A percentile compares a stretch with the other conserved stretches of the same genome.
Conservation (phyloP, 306 rosid species). For the Myrica gale region DNA sequence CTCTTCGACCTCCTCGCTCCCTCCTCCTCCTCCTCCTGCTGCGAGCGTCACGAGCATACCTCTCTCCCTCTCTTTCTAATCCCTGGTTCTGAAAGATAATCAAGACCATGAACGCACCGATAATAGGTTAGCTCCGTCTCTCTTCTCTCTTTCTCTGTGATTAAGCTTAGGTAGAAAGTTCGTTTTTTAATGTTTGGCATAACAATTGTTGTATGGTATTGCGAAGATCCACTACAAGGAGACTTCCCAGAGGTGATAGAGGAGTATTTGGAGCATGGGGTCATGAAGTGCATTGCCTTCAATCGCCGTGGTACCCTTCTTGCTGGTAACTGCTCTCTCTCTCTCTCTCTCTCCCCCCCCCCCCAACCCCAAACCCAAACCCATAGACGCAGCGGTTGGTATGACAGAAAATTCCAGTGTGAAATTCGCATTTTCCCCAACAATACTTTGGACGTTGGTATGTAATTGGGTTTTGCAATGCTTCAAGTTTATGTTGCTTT, state of each 20-base stretch:
- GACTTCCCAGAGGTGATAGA: conserved; percentile 98
- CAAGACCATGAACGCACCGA: conserved; percentile 54
- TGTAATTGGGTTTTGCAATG: background rate
- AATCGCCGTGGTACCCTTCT: conserved; percentile 97
- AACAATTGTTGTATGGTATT: conserved; percentile 3
- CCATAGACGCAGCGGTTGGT: background rate
- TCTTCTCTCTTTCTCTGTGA: background rate
- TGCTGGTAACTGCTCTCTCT: conserved; percentile 54
- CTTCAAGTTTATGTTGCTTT: background rate
- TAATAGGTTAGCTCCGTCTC: conserved; percentile 49
- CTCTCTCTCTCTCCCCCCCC: background rate
- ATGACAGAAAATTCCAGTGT: background rate
- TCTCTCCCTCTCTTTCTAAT: background rate
- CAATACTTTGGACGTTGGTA: background rate
- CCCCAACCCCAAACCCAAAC: no score
- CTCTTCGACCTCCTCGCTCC: no score
- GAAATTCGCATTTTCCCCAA: background rate
- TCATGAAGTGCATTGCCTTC: conserved; percentile 89
- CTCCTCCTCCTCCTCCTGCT: background rate
- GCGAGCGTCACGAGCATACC: background rate
- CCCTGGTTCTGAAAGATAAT: background rate
- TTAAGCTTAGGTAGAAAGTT: background rate
- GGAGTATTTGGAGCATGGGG: conserved; percentile 86
- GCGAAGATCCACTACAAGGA: conserved; percentile 83
- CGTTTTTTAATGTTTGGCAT: background rate